Conservation (phyloP, 257 asterid genomes). For the Paraleonurus japonicus region DNA sequence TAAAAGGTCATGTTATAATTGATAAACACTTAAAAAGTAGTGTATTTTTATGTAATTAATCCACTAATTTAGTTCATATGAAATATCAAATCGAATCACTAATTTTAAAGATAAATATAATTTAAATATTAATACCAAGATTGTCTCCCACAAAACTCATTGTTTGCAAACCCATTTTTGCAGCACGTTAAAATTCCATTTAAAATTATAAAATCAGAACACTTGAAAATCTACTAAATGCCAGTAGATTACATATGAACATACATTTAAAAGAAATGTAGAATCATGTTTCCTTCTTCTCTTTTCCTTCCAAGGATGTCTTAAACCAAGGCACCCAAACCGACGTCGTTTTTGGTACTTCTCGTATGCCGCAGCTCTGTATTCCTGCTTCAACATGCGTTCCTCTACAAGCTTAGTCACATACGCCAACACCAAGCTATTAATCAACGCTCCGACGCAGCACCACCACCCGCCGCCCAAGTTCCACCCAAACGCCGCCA, state of each 20-base stretch:
- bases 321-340: conserved; percentile 90
- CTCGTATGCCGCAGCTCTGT: conserved; percentile 70
- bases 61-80: no score
- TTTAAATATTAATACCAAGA: no score
- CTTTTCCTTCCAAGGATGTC: conserved; percentile 23
- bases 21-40: no score
- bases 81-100: no score
- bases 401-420: conserved; percentile 85
- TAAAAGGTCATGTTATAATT: no score
- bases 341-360: conserved; percentile 67
- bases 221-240: conserved; percentile 8
- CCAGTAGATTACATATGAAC: conserved; percentile 17
- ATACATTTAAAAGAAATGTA: conserved; percentile 21
- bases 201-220: conserved; percentile 1
- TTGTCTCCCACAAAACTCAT: no score
- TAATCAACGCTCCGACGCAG: conserved; percentile 59
- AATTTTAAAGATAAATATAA: no score
- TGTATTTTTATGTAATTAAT: no score
- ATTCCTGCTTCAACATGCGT: conserved; percentile 65
- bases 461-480: conserved; percentile 51
- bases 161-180: no score
- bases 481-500: conserved; percentile 68
- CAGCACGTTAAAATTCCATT: background rate
- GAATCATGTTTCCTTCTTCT: conserved; percentile 32
- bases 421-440: conserved; percentile 70